Base-by-base conservation (phyloP, 2,329 filamentous ascomycete genomes). In the Exserohilum turcica region DNA sequence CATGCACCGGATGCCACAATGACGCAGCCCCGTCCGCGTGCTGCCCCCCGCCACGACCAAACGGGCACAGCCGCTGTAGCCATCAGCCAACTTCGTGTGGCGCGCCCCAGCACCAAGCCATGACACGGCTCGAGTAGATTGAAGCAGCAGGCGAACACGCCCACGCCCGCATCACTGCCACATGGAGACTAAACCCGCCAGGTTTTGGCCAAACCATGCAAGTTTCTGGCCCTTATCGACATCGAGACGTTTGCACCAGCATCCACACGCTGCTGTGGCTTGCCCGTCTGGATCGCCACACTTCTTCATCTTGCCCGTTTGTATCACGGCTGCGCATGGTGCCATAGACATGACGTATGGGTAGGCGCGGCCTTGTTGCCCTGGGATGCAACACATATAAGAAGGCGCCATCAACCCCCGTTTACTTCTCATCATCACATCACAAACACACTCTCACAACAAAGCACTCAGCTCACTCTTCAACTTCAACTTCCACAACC, bases 11-110 rank as follows among this genome's bases (percentile, higher is more conserved):
- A 54, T 45, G 32, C 48, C 9, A 44, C 27, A 60, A 68, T 71
- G 68, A 71, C 66, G 68, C 65, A 67, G 54, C 48, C 42, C 43
- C 37, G 38, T 50, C 54, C 55, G 52, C 55, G 55, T 61, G 60
- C 61, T 57, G 44, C 29, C 21, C 52, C 43, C 58, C 59, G 49
- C 55, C 48, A 56, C 39, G 16, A 39, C 46, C 54, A 47, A 38
- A 56, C 46, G 7, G 36, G 56, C 50, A 32, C 29, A 56, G 57
- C 57, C 45, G 61, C 39, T 56, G 51, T 35, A 40, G 38, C 27
- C 52, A 46, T 43, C 37, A 55, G 59, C 59, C 59, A 58, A 59
- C 57, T 56, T 47, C 18, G 42, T 54, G 48, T 64, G 56, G 59
- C 57, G 38, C 51, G 32, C 29, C 38, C 48, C 40, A 33, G 33